Conservation (phyloP, 2,329 filamentous ascomycete species). For the Elsinoe batatas region DNA sequence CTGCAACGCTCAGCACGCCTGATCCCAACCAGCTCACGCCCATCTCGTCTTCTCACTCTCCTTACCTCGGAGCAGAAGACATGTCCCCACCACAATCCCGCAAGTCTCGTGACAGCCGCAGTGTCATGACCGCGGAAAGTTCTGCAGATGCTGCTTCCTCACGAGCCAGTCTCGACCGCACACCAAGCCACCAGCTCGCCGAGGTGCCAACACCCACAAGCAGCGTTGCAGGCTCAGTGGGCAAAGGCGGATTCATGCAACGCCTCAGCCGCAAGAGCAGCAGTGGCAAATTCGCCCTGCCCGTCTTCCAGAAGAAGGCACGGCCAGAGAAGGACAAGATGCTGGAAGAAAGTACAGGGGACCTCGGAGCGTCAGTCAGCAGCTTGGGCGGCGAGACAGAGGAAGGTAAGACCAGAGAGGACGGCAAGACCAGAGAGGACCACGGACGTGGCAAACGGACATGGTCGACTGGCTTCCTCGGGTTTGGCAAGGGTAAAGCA, state of each 20-base stretch:
- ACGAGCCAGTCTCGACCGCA: constrained; percentile 32
- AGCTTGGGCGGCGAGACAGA: constrained; percentile 30
- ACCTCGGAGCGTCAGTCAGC: neutral
- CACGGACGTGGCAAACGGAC: constrained; percentile 10
- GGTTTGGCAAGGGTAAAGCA: neutral
- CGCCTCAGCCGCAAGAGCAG: constrained; percentile 40
- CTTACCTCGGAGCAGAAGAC: constrained; percentile 18
- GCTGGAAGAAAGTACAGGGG: constrained; percentile 25
- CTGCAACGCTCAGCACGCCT: constrained; percentile 6
- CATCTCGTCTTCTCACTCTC: constrained; percentile 13
- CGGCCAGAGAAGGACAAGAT: constrained; percentile 19
- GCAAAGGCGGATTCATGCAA: constrained; percentile 41
- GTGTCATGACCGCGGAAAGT: constrained; percentile 30
- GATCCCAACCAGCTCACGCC: constrained; percentile 4
- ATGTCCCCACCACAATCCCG: constrained; percentile 30
- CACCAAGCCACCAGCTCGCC: constrained; percentile 29
- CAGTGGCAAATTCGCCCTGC: constrained; percentile 35
- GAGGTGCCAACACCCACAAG: constrained; percentile 20
- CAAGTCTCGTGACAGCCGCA: constrained; percentile 34
- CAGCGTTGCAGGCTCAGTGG: constrained; percentile 22
- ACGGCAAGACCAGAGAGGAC: constrained; percentile 21
- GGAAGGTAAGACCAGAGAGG: constrained; percentile 21
- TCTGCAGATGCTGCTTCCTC: constrained; percentile 22
- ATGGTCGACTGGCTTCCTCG: neutral
- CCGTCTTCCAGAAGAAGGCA: constrained; percentile 29